Percentiles rank a stretch among this genome's conserved stretches.
phyloP scores from a whole-genome alignment of 2,329 filamentous ascomycete genomes.

The Fusarium poae region DNA sequence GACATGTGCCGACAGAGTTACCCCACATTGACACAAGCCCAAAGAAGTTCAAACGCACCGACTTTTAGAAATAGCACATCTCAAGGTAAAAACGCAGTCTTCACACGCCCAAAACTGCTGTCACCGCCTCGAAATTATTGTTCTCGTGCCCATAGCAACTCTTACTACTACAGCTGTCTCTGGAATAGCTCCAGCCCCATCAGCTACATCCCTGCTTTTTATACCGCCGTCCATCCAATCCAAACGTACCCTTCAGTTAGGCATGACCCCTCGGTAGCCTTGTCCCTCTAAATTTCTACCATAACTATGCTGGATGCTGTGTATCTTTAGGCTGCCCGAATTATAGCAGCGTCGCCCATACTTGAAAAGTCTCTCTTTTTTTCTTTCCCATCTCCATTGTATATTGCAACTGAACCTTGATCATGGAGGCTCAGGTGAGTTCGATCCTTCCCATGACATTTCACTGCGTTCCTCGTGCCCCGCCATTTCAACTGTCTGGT shows the following conservation, averaged over 20 bases:
- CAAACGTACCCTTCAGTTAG: constrained; percentile 41
- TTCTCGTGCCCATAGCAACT: constrained; percentile 13
- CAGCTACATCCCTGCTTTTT: constrained; percentile 24
- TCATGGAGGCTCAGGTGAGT: constrained; percentile 64
- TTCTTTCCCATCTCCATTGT: constrained; percentile 8
- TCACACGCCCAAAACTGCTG: constrained; percentile 38
- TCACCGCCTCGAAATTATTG: constrained; percentile 22
- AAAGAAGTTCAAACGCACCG: constrained; percentile 56
- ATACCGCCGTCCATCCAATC: constrained; percentile 37
- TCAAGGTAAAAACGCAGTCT: constrained; percentile 55
- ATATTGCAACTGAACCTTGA: constrained; percentile 47
- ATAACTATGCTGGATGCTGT: constrained; percentile 60
- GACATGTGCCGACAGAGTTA: constrained; percentile 35
- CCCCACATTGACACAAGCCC: constrained; percentile 54
- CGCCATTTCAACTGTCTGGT: constrained; percentile 47
- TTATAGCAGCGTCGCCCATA: constrained; percentile 58
- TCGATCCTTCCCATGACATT: constrained; percentile 46
- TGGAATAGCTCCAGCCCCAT: constrained; percentile 24
- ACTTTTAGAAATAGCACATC: constrained; percentile 56
- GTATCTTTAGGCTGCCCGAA: constrained; percentile 57
- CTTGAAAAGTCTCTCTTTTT: constrained; percentile 21
- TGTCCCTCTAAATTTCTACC: constrained; percentile 47
- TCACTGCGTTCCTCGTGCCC: constrained; percentile 45
- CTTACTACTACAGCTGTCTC: constrained; percentile 1
- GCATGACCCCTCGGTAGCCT: constrained; percentile 60